Base-by-base conservation (phyloP, 192 early-diverging fungal species). In the Umbelopsis isabellina region DNA sequence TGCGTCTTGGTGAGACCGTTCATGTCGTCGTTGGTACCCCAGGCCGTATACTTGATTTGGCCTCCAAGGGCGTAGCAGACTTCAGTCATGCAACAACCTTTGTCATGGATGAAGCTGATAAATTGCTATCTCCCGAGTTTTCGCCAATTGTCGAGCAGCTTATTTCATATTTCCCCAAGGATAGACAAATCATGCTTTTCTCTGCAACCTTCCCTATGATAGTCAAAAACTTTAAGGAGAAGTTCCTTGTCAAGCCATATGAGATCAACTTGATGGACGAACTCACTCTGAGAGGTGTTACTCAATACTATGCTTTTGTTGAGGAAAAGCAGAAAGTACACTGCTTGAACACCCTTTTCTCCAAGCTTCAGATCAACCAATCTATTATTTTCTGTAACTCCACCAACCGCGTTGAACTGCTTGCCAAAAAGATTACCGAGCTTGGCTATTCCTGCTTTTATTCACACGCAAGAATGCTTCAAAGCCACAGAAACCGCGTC, bases 351-450 rank as follows among this genome's bases (percentile, higher is more conserved):
- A 93, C 92, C 7, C 85, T 99, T 12, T 99, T 99, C 75, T 97
- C 95, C 0, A 97, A 97, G 92, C 91, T 99, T 25, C 97, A 99
- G 92, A 97, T 99, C 86, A 99, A 99, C 83, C 97, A 99, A 89
- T 98, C 96, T 41, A 99, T 99, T 71, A 99, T 99, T 77, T 99
- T 99, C 79, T 99, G 97, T 81, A 99, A 99, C 84, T 99, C 97
- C 0, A 98, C 97, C 49, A 95, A 93, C 86, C 93, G 97, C 47
- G 97, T 99, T 35, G 97, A 99, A 80, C 90, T 99, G 55, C 84
- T 99, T 66, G 97, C 97, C 64, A 96, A 95, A 81, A 99, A 99
- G 79, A 99, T 99, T 71, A 99, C 97, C n/a, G 97, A 99, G 72
- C 90, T 99, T 21, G 97, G 97, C 30, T 99, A 98, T 81, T 97